A percentile compares a stretch with the other conserved stretches of the same genome.
Evolutionary conservation across 768 basidiomycete species (phyloP).

Genomic region (Macrolepiota albuminosa): DNA sequence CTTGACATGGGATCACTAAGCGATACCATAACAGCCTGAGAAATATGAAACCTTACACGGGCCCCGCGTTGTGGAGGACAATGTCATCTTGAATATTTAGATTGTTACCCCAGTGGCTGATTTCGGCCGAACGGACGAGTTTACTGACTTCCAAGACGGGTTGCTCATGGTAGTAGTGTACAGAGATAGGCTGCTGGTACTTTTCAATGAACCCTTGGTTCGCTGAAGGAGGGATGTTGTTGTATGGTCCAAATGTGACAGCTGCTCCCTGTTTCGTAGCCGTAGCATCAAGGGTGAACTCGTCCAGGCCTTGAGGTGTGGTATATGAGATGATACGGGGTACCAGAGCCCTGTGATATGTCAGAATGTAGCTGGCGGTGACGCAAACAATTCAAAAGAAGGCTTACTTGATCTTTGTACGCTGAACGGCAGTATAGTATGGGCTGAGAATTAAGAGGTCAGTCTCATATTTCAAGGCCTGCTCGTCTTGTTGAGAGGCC

Average conservation of each 20-base stretch:
- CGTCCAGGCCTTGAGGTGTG: conserved; percentile 54
- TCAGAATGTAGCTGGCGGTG: background rate
- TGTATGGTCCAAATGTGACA: conserved; percentile 87
- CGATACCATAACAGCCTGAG: background rate
- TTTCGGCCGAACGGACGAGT: conserved; percentile 75
- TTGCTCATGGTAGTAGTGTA: conserved; percentile 82
- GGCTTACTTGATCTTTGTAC: conserved; percentile 81
- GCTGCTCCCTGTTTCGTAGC: conserved; percentile 75
- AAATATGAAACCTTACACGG: conserved; percentile 53
- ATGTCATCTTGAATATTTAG: conserved; percentile 91
- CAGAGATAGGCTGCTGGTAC: conserved; percentile 58
- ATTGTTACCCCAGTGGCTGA: conserved; percentile 97
- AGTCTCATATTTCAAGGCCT: conserved; percentile 72
- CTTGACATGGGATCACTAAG: conserved; percentile 34
- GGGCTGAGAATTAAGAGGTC: conserved; percentile 82
- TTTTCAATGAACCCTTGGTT: conserved; percentile 48
- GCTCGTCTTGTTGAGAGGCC: conserved; percentile 72
- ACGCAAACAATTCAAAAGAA: background rate
- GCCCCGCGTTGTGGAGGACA: conserved; percentile 83
- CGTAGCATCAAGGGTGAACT: conserved; percentile 53
- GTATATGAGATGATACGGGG: conserved; percentile 72
- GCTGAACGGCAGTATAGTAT: conserved; percentile 75
- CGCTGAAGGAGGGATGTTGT: conserved; percentile 63
- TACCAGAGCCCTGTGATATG: conserved; percentile 51
- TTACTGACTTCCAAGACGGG: conserved; percentile 74